Evolutionary conservation across 768 basidiomycete genomes (phyloP), one percentile per base, ranked within the genome.

Genomic region (Rhodosporidiobolus odoratus): DNA sequence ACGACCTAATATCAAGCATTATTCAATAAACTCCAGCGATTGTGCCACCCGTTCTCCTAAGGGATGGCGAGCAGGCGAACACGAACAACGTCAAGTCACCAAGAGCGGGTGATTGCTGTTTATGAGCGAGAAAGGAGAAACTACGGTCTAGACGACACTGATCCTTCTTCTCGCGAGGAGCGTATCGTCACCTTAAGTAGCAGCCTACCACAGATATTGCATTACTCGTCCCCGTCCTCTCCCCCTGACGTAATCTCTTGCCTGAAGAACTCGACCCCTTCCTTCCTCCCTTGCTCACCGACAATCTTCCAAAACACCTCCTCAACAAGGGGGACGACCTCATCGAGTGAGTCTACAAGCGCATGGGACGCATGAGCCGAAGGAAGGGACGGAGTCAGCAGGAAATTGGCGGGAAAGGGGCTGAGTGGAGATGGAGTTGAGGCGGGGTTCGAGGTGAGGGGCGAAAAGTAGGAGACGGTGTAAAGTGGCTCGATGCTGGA

Each of bases 251-350:
- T 25, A 15, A 4, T n/a, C 45, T 54, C 66, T 25, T n/a, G 38
- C 19, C 37, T 43, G 30, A 74, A 74, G 56, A 74, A 74, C 60
- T 68, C 54, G 12, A 74, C 73, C 13, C 73, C 73, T 40, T 74
- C 73, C 15, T 9, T 9, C 56, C 66, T 53, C 35, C 69, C 73
- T 19, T 53, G 59, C 32, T 65, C 63, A 4, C 73, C 73, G 6
- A 74, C 73, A 13, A 74, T 52, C 41, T 38, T 32, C 73, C 73
- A 74, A 35, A 74, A 74, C 48, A 47, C 23, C 9, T 19, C 27
- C n/a, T 70, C 63, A 8, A 53, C 69, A 0, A 47, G 19, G 6
- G 17, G 8, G 0, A 61, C 63, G 21, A 67, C 30, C 21, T 58
- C 56, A 40, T 74, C 73, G n/a, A 71, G 52, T 23, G 63, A 35